These are phyloP conservation scores for Ustilago cynodontis DNA, from an alignment of 1,284 basidiomycete species.

Conservation along the genomic window DNA sequence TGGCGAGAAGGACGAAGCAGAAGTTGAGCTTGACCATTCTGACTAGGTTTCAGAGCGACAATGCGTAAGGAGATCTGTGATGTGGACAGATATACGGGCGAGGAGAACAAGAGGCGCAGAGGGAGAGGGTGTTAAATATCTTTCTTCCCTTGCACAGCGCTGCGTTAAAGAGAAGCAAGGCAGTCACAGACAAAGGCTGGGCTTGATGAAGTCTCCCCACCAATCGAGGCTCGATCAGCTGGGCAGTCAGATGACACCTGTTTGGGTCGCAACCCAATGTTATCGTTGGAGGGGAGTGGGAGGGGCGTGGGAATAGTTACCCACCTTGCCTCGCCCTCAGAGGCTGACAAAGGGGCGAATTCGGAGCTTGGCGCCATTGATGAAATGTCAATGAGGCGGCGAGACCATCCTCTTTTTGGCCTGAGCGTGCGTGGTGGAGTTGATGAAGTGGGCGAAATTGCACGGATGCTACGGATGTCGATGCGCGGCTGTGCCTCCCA, in stretches of 20 bases:
- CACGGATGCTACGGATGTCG: conserved; percentile 4
- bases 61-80: background rate
- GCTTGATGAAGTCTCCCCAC: conserved; percentile 2
- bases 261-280: background rate
- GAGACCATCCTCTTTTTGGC: too few species aligned
- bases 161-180: background rate
- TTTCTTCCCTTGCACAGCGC: background rate
- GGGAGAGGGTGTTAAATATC: background rate
- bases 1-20: conserved; percentile 8
- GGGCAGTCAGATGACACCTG: background rate
- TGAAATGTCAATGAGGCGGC: background rate
- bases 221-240: background rate
- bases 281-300: background rate
- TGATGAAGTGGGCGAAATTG: background rate
- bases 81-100: background rate
- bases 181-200: background rate
- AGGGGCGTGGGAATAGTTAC: background rate
- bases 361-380: background rate
- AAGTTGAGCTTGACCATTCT: conserved; percentile 18
- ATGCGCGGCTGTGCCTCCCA: conserved; percentile 1
- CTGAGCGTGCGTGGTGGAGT: background rate
- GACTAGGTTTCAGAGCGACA: background rate
- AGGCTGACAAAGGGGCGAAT: background rate
- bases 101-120: background rate
- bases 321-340: background rate